phyloP scores from a whole-genome alignment of 495 filamentous ascomycete genomes.

The Pseudotulostoma volvatum region DNA sequence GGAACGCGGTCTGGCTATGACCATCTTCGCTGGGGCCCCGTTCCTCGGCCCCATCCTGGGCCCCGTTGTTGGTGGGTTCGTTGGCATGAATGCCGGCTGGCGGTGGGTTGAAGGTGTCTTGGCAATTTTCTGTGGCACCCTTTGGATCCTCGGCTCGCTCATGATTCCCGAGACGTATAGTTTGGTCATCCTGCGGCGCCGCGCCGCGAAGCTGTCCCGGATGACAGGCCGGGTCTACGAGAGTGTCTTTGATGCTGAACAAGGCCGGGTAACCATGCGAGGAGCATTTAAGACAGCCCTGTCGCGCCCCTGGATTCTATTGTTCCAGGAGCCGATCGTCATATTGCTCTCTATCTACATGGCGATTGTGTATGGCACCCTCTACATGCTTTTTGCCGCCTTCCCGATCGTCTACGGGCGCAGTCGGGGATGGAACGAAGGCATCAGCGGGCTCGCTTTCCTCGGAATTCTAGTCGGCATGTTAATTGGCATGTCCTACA shows the following conservation, averaged over 20 bases:
- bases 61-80: constrained; percentile 43
- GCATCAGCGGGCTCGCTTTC: constrained; percentile 62
- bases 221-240: constrained; percentile 39
- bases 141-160: constrained; percentile 40
- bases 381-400: constrained; percentile 77
- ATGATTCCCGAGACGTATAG: constrained; percentile 46
- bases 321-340: constrained; percentile 42
- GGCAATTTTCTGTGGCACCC: constrained; percentile 31
- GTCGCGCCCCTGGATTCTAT: constrained; percentile 33
- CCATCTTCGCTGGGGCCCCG: constrained; percentile 48
- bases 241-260: constrained; percentile 30
- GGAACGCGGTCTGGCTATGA: constrained; percentile 46
- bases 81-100: constrained; percentile 44
- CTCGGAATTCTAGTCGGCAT: constrained; percentile 73
- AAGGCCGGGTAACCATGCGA: constrained; percentile 21
- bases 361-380: constrained; percentile 55
- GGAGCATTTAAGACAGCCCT: constrained; percentile 29
- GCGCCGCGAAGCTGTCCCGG: constrained; percentile 35
- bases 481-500: constrained; percentile 40
- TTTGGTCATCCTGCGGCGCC: constrained; percentile 38
- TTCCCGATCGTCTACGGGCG: constrained; percentile 63
- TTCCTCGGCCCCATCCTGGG: constrained; percentile 55
- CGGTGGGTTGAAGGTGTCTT: constrained; percentile 49
- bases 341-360: constrained; percentile 54
- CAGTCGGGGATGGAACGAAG: constrained; percentile 56